Evolutionary conservation across 108 stramenopile species (phyloP).

Genomic region (Pseudonitzschia multistriata): DNA sequence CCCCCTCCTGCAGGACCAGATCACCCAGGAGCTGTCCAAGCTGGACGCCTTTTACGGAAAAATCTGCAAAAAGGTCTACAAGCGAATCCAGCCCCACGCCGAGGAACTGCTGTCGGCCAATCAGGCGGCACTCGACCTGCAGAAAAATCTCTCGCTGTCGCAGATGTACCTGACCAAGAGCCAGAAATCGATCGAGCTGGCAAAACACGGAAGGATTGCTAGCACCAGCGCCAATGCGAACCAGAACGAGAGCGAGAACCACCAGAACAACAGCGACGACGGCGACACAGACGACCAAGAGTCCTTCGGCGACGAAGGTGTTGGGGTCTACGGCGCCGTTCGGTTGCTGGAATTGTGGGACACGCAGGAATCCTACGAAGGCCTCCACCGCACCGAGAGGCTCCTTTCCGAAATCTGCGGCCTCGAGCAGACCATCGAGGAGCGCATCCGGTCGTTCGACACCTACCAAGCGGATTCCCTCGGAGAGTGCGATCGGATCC

Average conservation of each 20-base stretch:
- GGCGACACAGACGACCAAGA: neutral
- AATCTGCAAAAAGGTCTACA: slow-evolving; percentile 25
- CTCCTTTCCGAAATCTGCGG: slow-evolving; percentile 17
- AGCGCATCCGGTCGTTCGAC: slow-evolving; percentile 27
- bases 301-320: slow-evolving; percentile 7
- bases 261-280: neutral
- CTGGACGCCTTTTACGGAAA: slow-evolving; percentile 32
- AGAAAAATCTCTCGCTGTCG: slow-evolving; percentile 36
- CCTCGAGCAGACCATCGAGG: slow-evolving; percentile 23
- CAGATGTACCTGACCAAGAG: slow-evolving; percentile 35
- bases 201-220: slow-evolving; percentile 15
- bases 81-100: slow-evolving; percentile 38
- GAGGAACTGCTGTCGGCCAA: slow-evolving; percentile 31
- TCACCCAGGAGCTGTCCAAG: slow-evolving; percentile 33
- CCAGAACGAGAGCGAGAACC: too few relatives aligned
- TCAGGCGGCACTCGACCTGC: slow-evolving; percentile 28
- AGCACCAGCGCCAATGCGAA: too few relatives aligned
- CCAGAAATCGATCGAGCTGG: slow-evolving; percentile 13
- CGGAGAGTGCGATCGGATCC: slow-evolving; percentile 16
- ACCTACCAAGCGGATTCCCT: slow-evolving; percentile 9
- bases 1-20: slow-evolving; percentile 37
- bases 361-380: slow-evolving; percentile 13
- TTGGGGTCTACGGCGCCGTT: slow-evolving; percentile 27
- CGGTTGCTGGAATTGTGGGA: slow-evolving; percentile 32
- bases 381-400: slow-evolving; percentile 17